Percentiles rank a stretch among this genome's conserved stretches.
These are phyloP conservation scores for Allantophomopsis cytisporea DNA, from an alignment of 2,329 filamentous ascomycete genomes.

Conservation along the genomic window DNA sequence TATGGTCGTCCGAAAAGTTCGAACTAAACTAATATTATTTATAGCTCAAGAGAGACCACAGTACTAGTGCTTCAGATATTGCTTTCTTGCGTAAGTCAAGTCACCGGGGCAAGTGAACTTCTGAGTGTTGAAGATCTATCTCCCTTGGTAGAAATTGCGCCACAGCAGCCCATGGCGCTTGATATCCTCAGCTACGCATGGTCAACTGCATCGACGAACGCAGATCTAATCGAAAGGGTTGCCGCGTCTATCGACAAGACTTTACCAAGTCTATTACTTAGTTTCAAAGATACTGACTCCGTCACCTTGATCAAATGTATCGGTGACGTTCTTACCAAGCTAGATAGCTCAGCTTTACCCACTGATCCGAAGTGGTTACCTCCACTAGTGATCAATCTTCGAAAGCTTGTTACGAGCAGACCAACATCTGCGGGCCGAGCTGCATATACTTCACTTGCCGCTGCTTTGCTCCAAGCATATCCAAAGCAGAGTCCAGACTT, in stretches of 20 bases:
- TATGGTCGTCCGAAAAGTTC: background rate
- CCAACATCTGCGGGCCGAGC: conserved; percentile 40
- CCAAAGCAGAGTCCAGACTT: conserved; percentile 28
- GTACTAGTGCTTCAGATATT: conserved; percentile 41
- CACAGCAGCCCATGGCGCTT: conserved; percentile 36
- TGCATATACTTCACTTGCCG: conserved; percentile 44
- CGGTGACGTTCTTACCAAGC: background rate
- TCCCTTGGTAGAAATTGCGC: conserved; percentile 41
- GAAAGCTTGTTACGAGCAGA: conserved; percentile 36
- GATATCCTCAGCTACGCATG: conserved; percentile 43
- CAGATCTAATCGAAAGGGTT: conserved; percentile 14
- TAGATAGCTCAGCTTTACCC: conserved; percentile 22
- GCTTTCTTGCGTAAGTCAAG: conserved; percentile 36
- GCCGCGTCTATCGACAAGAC: conserved; percentile 30
- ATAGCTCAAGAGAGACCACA: conserved; percentile 37
- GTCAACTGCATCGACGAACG: conserved; percentile 29
- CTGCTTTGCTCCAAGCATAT: conserved; percentile 41
- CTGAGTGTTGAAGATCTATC: conserved; percentile 34
- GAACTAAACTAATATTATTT: conserved; percentile 4
- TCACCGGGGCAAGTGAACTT: conserved; percentile 34
- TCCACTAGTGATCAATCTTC: conserved; percentile 31
- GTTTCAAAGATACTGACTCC: conserved; percentile 44
- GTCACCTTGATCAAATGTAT: conserved; percentile 33
- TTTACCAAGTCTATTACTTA: conserved; percentile 32
- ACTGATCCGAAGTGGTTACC: conserved; percentile 38